Evolutionary conservation across 176 grass and related monocot genomes (phyloP), one percentile per base, ranked within the genome.

Genomic region (Oropetium thomaeum): DNA sequence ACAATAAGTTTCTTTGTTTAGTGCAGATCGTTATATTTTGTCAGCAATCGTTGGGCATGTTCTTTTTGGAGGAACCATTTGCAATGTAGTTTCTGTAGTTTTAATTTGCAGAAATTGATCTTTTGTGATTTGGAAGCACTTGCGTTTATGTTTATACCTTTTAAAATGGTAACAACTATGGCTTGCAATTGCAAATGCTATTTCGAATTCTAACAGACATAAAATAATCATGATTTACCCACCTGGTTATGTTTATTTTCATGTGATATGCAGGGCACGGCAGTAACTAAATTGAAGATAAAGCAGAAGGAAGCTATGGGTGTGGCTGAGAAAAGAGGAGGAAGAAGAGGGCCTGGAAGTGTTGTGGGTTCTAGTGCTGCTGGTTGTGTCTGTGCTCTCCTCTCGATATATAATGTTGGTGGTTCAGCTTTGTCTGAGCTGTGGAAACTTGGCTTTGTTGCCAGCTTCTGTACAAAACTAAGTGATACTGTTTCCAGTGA

Each of bases 401-500:
- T 98, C 39, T 92, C 91, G 20, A 83, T 98, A 55, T 86, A 83
- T 83, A 69, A 88, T 58, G 53, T 86, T 48, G 89, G 89, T 65
- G 82, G 87, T 62, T 69, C 72, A 74, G 17, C 63, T 70, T 86
- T 79, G 52, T 68, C 84, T 45, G 72, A 67, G 40, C 73, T 98
- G 40, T 98, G 91, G 87, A 83, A n/a, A 77, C 84, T 98, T 58
- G 96, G 91, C 15, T 98, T 95, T 86, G 76, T 90, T 95, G 96
- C 96, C 11, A 94, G 84, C 82, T 95, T 88, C 62, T 95, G 96
- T 85, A 92, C 91, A 49, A 98, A 98, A 82, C 78, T 98, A 83
- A 94, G 79, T 59, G 96, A 98, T 60, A 98, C 89, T 4, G 89
- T 87, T 82, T 94, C 96, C 48, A 94, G 96, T 76, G 96, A 98